Evolutionary conservation across 495 filamentous ascomycete species (phyloP).

Genomic region (Penicillium chermesinum): DNA sequence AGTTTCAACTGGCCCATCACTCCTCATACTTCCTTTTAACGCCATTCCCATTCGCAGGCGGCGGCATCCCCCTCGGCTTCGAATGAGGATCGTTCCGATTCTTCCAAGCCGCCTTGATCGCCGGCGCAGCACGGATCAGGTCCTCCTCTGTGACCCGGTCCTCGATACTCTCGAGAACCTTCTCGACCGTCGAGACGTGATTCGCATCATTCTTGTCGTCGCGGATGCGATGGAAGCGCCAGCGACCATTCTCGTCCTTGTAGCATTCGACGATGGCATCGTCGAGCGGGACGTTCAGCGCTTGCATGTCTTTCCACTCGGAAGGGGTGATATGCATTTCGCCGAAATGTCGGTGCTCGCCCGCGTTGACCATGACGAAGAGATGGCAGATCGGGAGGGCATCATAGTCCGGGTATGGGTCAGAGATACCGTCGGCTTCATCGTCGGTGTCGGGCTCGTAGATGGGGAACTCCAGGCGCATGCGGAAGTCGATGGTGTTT

Average conservation of each 20-base stretch:
- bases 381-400: conserved; percentile 57
- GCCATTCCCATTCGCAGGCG: conserved; percentile 32
- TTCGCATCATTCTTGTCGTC: conserved; percentile 92
- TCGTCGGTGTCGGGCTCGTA: conserved; percentile 66
- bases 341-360: conserved; percentile 57
- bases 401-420: conserved; percentile 52
- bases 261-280: conserved; percentile 84
- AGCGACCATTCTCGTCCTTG: conserved; percentile 64
- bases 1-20: no score
- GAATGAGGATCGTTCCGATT: conserved; percentile 35
- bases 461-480: conserved; percentile 69
- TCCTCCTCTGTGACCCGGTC: conserved; percentile 66
- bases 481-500: conserved; percentile 87
- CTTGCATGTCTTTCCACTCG: conserved; percentile 83
- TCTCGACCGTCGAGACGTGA: conserved; percentile 72
- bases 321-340: conserved; percentile 62
- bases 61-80: conserved; percentile 17
- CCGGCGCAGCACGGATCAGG: conserved; percentile 56
- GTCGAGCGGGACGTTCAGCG: conserved; percentile 63
- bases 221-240: conserved; percentile 81
- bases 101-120: conserved; percentile 73
- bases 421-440: conserved; percentile 52
- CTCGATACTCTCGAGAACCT: conserved; percentile 76
- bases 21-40: conserved; percentile 48
- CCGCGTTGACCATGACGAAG: conserved; percentile 49